These are phyloP conservation scores for Claviceps africana DNA, from an alignment of 2,329 filamentous ascomycete species.

Conservation along the genomic window DNA sequence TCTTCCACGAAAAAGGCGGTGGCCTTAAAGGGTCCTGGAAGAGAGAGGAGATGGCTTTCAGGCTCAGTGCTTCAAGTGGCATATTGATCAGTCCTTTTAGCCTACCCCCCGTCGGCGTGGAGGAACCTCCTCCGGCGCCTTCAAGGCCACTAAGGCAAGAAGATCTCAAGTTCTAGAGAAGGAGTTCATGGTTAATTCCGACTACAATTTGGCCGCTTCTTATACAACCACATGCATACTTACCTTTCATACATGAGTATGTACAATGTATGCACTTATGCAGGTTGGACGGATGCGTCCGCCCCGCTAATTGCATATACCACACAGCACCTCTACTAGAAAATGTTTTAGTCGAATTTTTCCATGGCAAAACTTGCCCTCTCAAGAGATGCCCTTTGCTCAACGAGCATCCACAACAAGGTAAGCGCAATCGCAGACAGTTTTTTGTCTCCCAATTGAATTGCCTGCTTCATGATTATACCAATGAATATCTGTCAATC, in stretches of 20 bases:
- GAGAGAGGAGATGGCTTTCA: conserved; percentile 82
- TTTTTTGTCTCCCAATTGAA: neutral
- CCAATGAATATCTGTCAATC: conserved; percentile 45
- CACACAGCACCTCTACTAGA: neutral
- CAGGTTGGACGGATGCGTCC: neutral
- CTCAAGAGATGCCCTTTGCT: neutral
- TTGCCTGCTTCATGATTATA: conserved; percentile 30
- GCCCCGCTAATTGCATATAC: neutral
- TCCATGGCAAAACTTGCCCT: neutral
- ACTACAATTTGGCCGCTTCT: neutral
- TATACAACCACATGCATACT: neutral
- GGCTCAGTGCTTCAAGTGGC: conserved; percentile 63
- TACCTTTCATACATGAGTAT: neutral
- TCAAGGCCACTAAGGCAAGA: conserved; percentile 42
- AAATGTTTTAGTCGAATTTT: neutral
- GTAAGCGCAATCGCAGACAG: neutral
- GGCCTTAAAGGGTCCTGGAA: conserved; percentile 53
- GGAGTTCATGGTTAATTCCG: neutral
- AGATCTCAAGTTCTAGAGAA: conserved; percentile 54
- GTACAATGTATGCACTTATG: too few species aligned
- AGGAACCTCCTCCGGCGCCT: neutral
- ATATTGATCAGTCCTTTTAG: conserved; percentile 81
- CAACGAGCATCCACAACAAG: neutral
- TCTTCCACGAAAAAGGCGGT: conserved; percentile 79
- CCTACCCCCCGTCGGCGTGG: conserved; percentile 48